These are phyloP conservation scores for Anthostomella pinea DNA, from an alignment of 2,329 filamentous ascomycete species.

Conservation along the genomic window DNA sequence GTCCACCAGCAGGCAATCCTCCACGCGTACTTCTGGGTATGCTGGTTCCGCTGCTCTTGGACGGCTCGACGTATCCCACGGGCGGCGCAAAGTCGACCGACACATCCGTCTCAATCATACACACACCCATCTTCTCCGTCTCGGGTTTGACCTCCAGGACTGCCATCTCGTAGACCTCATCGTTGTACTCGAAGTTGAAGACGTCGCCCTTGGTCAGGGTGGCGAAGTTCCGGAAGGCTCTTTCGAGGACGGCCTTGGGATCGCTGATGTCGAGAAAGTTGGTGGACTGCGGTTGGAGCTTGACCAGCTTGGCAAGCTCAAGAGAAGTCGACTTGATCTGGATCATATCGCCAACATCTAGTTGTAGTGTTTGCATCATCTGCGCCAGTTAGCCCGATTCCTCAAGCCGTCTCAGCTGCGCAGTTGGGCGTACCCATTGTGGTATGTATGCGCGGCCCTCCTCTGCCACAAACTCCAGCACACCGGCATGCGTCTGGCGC, in stretches of 20 bases:
- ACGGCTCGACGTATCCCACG: slow-evolving; percentile 89
- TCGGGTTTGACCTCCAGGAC: slow-evolving; percentile 92
- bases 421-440: slow-evolving; percentile 68
- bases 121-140: slow-evolving; percentile 78
- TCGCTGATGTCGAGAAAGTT: slow-evolving; percentile 96
- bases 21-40: slow-evolving; percentile 70
- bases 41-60: slow-evolving; percentile 75
- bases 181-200: slow-evolving; percentile 96
- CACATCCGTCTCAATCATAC: slow-evolving; percentile 94
- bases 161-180: slow-evolving; percentile 87
- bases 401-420: not conserved
- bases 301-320: slow-evolving; percentile 86
- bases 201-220: slow-evolving; percentile 90
- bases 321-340: slow-evolving; percentile 95
- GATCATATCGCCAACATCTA: slow-evolving; percentile 91
- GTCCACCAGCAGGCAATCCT: slow-evolving; percentile 66
- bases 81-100: slow-evolving; percentile 95
- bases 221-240: slow-evolving; percentile 93
- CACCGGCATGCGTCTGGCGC: slow-evolving; percentile 85
- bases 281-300: slow-evolving; percentile 89
- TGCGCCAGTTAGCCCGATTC: slow-evolving; percentile 37
- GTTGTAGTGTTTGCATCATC: slow-evolving; percentile 89
- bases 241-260: slow-evolving; percentile 94
- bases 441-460: slow-evolving; percentile 95
- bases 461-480: slow-evolving; percentile 95